Percentiles rank a stretch among this genome's conserved stretches.
Evolutionary conservation across 2,329 filamentous ascomycete species (phyloP).

Genomic region (Aureobasidium mangrovei): DNA sequence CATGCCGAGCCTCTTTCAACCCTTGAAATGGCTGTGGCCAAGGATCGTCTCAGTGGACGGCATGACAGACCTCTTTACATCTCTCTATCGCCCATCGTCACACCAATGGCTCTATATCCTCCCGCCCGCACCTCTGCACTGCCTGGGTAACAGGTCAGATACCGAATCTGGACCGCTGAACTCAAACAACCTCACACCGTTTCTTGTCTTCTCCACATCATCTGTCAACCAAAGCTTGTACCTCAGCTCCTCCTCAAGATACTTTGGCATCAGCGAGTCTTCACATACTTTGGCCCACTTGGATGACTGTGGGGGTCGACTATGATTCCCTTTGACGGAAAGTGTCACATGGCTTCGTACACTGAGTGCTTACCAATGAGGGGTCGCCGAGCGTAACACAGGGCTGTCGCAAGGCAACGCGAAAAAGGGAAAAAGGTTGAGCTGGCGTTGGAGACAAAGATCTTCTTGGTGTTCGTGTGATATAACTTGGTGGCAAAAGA

Average conservation of each 20-base stretch:
- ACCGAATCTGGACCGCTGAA: no score
- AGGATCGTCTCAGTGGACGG: no score
- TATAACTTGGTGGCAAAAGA: neutral
- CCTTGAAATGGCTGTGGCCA: no score
- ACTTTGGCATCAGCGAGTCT: neutral
- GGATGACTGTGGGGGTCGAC: neutral
- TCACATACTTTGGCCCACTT: neutral
- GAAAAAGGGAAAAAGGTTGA: conserved; percentile 4
- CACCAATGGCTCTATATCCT: no score
- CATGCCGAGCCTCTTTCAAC: no score
- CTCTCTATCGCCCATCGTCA: no score
- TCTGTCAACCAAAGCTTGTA: neutral
- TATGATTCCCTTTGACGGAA: no score
- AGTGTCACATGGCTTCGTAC: conserved; percentile 1
- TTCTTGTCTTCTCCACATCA: neutral
- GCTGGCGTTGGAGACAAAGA: neutral
- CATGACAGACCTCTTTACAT: no score
- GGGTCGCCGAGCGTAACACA: neutral
- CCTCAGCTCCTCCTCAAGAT: neutral
- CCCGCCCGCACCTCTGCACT: no score
- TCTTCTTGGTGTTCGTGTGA: neutral
- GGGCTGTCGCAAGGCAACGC: neutral
- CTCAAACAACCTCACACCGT: neutral
- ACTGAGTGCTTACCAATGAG: neutral
- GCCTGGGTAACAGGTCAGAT: no score